Evolutionary conservation across 139 green algal species (phyloP).

Genomic region (Chlamydomonas eustigma): DNA sequence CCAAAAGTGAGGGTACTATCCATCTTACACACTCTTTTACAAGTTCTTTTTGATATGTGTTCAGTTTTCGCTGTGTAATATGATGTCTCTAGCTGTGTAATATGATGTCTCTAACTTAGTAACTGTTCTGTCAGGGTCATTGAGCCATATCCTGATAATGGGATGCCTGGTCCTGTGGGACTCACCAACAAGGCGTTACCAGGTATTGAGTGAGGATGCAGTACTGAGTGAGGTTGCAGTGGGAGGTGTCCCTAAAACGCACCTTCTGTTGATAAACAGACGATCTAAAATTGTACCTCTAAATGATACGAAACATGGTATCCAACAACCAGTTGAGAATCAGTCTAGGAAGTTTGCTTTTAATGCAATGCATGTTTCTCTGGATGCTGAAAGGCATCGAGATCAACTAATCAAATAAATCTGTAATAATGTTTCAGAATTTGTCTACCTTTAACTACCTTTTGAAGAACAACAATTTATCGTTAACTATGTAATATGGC

Average conservation of each 20-base stretch:
- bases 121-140: background rate
- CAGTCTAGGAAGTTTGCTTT: background rate
- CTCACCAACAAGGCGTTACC: background rate
- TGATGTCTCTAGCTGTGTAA: too few relatives aligned
- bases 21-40: background rate
- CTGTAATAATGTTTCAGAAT: background rate
- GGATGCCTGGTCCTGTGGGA: background rate
- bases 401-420: background rate
- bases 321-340: too few relatives aligned
- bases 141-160: background rate
- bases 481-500: background rate
- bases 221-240: too few relatives aligned
- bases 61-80: too few relatives aligned
- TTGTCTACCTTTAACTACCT: background rate
- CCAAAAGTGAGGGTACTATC: background rate
- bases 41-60: background rate
- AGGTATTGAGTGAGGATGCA: too few relatives aligned
- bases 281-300: too few relatives aligned
- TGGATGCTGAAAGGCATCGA: background rate
- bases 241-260: too few relatives aligned
- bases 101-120: too few relatives aligned
- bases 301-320: too few relatives aligned
- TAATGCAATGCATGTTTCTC: background rate
- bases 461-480: background rate
- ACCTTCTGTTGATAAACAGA: too few relatives aligned